Evolutionary conservation across 2,329 filamentous ascomycete species (phyloP).

Genomic region (Mycosphaerella sp.): DNA sequence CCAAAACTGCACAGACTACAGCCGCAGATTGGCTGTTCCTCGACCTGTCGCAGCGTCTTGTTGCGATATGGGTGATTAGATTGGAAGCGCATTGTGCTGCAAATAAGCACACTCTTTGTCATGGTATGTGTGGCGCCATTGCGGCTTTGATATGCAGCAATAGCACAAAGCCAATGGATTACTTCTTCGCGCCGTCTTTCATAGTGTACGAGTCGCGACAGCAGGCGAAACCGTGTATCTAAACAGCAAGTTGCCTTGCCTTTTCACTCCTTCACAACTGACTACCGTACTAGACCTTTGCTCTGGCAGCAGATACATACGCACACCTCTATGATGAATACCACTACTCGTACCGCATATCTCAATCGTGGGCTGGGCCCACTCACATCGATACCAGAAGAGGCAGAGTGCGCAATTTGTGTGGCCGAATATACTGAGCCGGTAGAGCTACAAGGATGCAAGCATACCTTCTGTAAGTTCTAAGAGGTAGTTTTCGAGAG

Average conservation of each 20-base stretch:
- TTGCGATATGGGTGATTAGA: too few species aligned
- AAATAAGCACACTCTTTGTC: not conserved
- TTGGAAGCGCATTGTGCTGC: not conserved
- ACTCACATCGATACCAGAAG: not conserved
- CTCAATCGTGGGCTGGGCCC: slow-evolving; percentile 12
- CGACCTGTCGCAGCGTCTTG: too few species aligned
- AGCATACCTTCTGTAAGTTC: slow-evolving; percentile 13
- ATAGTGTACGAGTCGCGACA: not conserved
- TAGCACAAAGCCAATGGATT: not conserved
- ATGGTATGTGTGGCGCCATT: not conserved
- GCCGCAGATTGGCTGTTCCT: too few species aligned
- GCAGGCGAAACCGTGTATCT: not conserved
- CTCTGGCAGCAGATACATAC: slow-evolving; percentile 4
- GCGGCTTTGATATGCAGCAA: not conserved
- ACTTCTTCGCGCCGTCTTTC: not conserved
- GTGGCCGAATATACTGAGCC: slow-evolving; percentile 5
- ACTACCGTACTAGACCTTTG: slow-evolving; percentile 2
- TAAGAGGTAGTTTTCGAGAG: too few species aligned
- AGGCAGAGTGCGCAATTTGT: slow-evolving; percentile 9
- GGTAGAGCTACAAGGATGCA: slow-evolving; percentile 7
- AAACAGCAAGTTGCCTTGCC: too few species aligned
- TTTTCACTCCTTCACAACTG: not conserved
- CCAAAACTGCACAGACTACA: too few species aligned
- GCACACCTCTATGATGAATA: not conserved
- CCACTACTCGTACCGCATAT: slow-evolving; percentile 3